Evolutionary conservation across 225 moss, liverwort and hornwort species (phyloP), one percentile per base, ranked within the genome.

Genomic region (Lunularia cruciata): DNA sequence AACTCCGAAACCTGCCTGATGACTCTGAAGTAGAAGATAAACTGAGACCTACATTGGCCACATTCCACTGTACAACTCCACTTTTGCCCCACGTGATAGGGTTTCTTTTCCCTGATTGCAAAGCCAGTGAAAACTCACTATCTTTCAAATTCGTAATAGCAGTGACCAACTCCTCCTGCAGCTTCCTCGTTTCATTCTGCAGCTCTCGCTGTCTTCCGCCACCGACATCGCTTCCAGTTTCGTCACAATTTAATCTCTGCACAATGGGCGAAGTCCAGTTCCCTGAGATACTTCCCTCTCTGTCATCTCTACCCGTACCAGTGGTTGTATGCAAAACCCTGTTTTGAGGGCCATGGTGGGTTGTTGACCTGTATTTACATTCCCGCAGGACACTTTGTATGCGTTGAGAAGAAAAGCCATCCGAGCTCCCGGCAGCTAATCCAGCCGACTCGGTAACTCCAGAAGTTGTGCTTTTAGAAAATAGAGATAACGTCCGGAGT

Each of bases 181-280:
- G 22, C 54, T 65, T 73, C 26, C 27, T 11, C 12, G 22, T 48
- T 20, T 45, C 65, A 20, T 19, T 49, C n/a, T 49, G 49, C n/a
- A 49, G n/a, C 19, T 20, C 49, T 20, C 6, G 49, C 18, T 4
- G 20, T 6, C 16, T 2, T 49, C 20, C 49, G 7, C 20, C 49
- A 5, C 20, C 49, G 20, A 15, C 16, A 49, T 20, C 8, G 7
- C 20, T 20, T 49, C 49, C 49, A 49, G 15, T 1, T 15, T 73
- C 69, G 40, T 65, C 46, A 45, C 47, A 25, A 63, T 25, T 64
- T 18, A 63, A 73, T n/a, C 63, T 20, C 14, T 43, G 33, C 52
- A 1, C 22, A 54, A 23, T 6, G 7, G 57, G 5, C 8, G 7
- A 32, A 11, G 36, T 43, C 47, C 25, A 39, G 47, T 51, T 6